Evolutionary conservation across 192 early-diverging fungal genomes (phyloP).

Genomic region (Umbelopsis ramanniana): DNA sequence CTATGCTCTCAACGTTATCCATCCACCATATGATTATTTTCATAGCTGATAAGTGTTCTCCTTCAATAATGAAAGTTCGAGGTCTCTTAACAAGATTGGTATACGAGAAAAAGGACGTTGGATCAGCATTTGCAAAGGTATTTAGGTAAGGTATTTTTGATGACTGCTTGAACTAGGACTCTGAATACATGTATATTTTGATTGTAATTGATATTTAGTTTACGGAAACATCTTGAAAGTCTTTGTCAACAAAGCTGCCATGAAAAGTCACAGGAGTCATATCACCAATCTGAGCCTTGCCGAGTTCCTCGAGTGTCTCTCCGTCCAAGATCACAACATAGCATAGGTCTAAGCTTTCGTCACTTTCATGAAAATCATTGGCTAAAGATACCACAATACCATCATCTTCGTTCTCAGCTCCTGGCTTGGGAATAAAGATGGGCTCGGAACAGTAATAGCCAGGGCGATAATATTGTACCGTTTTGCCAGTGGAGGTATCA

Average conservation of each 20-base stretch:
- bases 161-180: not conserved
- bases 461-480: constrained; percentile 34
- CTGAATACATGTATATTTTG: not conserved
- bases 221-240: constrained; percentile 3
- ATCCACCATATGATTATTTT: not conserved
- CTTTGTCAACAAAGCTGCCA: constrained; percentile 34
- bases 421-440: constrained; percentile 57
- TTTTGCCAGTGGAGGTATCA: constrained; percentile 31
- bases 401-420: constrained; percentile 52
- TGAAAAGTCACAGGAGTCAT: constrained; percentile 57
- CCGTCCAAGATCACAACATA: constrained; percentile 58
- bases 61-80: not conserved
- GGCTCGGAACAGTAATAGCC: constrained; percentile 55
- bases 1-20: not conserved
- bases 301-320: constrained; percentile 48
- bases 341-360: constrained; percentile 11
- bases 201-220: not conserved
- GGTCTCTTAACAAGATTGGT: not conserved
- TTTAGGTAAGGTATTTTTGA: not conserved
- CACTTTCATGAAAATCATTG: constrained; percentile 37
- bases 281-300: constrained; percentile 45
- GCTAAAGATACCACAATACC: constrained; percentile 57
- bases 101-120: not conserved
- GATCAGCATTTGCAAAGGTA: not conserved
- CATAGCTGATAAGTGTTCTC: not conserved